Conservation (phyloP, 2,329 filamentous ascomycete species). For the Ceratocystis huliohia region DNA sequence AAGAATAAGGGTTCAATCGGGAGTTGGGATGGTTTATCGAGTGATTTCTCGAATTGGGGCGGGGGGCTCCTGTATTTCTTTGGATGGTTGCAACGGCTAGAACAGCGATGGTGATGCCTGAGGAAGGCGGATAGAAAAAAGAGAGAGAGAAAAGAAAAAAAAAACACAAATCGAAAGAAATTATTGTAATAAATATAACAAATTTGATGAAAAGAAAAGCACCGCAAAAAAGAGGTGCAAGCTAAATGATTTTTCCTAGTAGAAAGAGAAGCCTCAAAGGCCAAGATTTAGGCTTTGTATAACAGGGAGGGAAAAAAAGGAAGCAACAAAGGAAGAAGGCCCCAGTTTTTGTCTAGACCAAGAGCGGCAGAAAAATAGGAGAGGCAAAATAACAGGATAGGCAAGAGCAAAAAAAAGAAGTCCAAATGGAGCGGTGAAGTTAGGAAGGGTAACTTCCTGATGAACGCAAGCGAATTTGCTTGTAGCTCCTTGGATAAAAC, state of each 20-base stretch:
- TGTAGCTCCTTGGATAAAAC: no score
- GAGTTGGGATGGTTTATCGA: not conserved
- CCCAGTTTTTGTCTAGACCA: constrained; percentile 2
- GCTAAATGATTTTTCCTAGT: no score
- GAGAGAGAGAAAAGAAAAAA: not conserved
- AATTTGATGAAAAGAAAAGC: not conserved
- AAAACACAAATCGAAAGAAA: not conserved
- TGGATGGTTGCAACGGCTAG: no score
- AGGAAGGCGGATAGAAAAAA: not conserved
- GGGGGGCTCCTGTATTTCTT: not conserved
- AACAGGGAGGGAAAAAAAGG: not conserved
- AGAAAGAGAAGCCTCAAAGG: no score
- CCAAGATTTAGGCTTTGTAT: no score
- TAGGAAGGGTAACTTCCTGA: not conserved
- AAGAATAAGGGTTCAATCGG: not conserved
- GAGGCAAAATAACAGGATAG: not conserved
- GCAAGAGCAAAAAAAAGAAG: not conserved
- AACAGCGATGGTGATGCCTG: no score
- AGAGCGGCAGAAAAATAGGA: constrained; percentile 8
- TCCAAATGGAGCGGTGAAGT: not conserved
- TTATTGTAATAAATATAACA: no score
- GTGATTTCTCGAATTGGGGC: not conserved
- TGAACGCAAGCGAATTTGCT: no score
- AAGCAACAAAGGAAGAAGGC: not conserved
- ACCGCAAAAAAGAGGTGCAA: not conserved